Evolutionary conservation across 805 yeast genomes (phyloP).

Genomic region (Candida vartiovaarae): DNA sequence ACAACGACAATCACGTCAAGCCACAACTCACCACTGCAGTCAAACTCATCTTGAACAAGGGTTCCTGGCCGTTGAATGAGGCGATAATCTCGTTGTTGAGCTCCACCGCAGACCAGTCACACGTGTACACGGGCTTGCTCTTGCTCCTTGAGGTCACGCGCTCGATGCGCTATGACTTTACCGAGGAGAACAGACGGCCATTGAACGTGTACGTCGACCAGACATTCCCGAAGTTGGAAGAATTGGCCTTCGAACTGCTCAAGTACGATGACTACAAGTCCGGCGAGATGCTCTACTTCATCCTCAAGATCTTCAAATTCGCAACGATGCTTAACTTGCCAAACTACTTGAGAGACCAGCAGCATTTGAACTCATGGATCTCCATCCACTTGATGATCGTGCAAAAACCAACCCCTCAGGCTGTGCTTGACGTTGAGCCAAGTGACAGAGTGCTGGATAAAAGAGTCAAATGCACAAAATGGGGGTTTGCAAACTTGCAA

Average conservation of each 20-base stretch:
- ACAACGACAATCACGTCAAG: constrained; percentile 35
- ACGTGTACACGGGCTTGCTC: constrained; percentile 47
- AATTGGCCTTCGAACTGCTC: constrained; percentile 38
- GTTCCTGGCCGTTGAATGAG: constrained; percentile 27
- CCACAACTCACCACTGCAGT: constrained; percentile 54
- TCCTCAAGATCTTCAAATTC: constrained; percentile 61
- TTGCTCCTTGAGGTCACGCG: constrained; percentile 49
- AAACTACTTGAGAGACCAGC: constrained; percentile 33
- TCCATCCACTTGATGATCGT: constrained; percentile 56
- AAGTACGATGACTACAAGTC: constrained; percentile 27
- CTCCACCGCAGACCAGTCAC: constrained; percentile 29
- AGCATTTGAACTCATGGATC: constrained; percentile 49
- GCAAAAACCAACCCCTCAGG: constrained; percentile 46
- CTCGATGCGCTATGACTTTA: constrained; percentile 53
- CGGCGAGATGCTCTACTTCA: constrained; percentile 47
- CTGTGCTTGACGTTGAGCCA: constrained; percentile 40
- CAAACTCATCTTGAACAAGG: constrained; percentile 43
- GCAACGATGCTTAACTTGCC: constrained; percentile 56
- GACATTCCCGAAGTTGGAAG: constrained; percentile 51
- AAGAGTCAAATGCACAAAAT: constrained; percentile 72
- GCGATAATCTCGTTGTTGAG: constrained; percentile 30
- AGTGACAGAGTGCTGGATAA: constrained; percentile 39
- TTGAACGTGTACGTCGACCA: constrained; percentile 40
- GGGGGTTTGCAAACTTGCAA: constrained; percentile 78
- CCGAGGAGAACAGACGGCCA: constrained; percentile 39